These are phyloP conservation scores for Lactarius evosmus DNA, from an alignment of 768 basidiomycete genomes.

Conservation along the genomic window DNA sequence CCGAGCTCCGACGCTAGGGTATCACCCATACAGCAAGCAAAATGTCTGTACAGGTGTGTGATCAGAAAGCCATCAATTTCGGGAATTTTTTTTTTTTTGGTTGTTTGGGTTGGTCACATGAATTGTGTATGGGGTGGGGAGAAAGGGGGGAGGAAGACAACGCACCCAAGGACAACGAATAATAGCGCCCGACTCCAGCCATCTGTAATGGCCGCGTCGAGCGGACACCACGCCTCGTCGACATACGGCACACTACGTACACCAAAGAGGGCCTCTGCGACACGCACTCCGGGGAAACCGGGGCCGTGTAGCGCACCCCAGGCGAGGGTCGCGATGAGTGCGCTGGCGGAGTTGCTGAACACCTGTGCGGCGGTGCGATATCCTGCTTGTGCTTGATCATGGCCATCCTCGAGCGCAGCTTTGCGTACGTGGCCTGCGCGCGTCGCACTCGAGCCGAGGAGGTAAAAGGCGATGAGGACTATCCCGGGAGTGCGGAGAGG, in stretches of 20 bases:
- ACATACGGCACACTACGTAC: conserved; percentile 36
- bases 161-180: conserved; percentile 64
- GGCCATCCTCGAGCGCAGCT: conserved; percentile 71
- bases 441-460: conserved; percentile 78
- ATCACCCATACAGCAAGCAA: conserved; percentile 86
- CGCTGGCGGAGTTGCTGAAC: conserved; percentile 72
- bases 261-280: conserved; percentile 24
- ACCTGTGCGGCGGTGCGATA: conserved; percentile 81
- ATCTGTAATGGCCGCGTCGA: conserved; percentile 41
- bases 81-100: too few species aligned
- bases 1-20: conserved; percentile 93
- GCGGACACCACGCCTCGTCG: conserved; percentile 58
- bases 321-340: conserved; percentile 50
- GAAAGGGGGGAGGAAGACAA: conserved; percentile 13
- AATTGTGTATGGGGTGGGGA: background rate
- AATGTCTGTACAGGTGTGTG: conserved; percentile 53
- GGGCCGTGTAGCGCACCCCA: conserved; percentile 65
- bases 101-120: background rate
- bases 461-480: conserved; percentile 72
- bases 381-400: conserved; percentile 61
- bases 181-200: conserved; percentile 62
- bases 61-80: background rate
- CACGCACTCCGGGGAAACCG: conserved; percentile 33
- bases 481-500: conserved; percentile 62
- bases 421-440: conserved; percentile 82